These are phyloP conservation scores for Salix koriyanagi DNA, from an alignment of 345 rosid genomes.

Conservation along the genomic window DNA sequence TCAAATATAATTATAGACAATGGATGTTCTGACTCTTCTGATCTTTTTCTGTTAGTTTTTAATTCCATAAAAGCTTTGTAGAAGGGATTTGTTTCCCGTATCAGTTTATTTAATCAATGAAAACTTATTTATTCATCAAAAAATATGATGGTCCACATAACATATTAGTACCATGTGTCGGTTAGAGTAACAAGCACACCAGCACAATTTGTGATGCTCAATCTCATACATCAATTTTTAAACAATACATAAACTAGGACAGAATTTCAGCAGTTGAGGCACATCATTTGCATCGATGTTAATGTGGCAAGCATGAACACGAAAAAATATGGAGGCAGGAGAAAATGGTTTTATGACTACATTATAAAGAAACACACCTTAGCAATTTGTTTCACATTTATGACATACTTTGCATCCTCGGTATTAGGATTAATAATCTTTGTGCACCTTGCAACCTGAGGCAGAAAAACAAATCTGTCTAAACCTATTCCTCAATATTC, in stretches of 20 bases:
- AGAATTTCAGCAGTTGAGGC: background rate
- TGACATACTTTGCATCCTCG: slow-evolving; percentile 92
- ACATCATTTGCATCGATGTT: background rate
- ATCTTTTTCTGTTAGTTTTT: too few relatives aligned
- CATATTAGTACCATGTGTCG: background rate
- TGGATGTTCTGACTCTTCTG: too few relatives aligned
- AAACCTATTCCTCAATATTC: background rate
- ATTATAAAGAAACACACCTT: slow-evolving; percentile 43
- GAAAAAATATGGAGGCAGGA: background rate
- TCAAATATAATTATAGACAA: too few relatives aligned
- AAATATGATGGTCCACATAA: background rate
- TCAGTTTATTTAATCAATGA: too few relatives aligned
- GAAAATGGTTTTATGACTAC: background rate
- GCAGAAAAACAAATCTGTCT: background rate
- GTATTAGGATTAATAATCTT: slow-evolving; percentile 94
- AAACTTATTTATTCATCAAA: too few relatives aligned
- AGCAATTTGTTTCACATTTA: slow-evolving; percentile 95
- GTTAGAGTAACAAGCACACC: background rate
- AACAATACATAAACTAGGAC: too few relatives aligned
- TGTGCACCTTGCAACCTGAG: slow-evolving; percentile 91
- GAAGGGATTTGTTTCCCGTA: too few relatives aligned
- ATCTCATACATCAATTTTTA: background rate
- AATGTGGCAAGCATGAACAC: background rate
- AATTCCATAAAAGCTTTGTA: too few relatives aligned
- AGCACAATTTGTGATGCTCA: background rate